phyloP scores from a whole-genome alignment of 257 asterid genomes.

The Solanum peruvianum region DNA sequence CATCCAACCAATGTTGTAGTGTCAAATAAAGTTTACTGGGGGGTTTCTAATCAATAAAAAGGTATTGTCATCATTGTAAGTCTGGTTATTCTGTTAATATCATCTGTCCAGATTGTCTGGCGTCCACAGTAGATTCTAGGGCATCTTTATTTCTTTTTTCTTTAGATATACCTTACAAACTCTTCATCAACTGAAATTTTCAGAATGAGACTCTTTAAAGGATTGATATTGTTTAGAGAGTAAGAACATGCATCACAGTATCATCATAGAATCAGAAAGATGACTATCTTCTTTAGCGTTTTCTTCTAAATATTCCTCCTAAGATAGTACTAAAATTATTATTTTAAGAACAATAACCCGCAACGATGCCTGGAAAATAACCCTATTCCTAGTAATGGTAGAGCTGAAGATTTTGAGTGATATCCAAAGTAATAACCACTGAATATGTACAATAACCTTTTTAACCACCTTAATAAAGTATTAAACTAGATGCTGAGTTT shows the following conservation, averaged over 20 bases:
- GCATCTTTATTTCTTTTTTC: neutral
- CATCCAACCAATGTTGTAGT: neutral
- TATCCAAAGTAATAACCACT: neutral
- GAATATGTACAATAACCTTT: neutral
- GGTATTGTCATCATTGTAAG: neutral
- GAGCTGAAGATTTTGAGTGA: neutral
- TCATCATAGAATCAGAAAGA: neutral
- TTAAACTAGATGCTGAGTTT: neutral
- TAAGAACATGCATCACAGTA: neutral
- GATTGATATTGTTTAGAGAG: neutral
- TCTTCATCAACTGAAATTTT: neutral
- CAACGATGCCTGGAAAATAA: neutral
- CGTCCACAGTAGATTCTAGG: neutral
- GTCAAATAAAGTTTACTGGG: neutral
- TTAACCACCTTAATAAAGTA: neutral
- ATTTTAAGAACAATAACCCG: neutral
- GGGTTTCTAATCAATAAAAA: neutral
- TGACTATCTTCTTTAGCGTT: neutral
- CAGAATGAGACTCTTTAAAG: neutral
- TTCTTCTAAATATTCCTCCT: neutral
- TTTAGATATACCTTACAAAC: neutral
- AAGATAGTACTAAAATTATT: neutral
- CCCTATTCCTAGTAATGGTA: neutral
- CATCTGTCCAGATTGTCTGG: neutral
- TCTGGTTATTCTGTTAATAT: neutral